Percentiles rank a stretch among this genome's conserved stretches.
These are phyloP conservation scores for Aspergillus leporis DNA, from an alignment of 495 filamentous ascomycete genomes.

Conservation along the genomic window DNA sequence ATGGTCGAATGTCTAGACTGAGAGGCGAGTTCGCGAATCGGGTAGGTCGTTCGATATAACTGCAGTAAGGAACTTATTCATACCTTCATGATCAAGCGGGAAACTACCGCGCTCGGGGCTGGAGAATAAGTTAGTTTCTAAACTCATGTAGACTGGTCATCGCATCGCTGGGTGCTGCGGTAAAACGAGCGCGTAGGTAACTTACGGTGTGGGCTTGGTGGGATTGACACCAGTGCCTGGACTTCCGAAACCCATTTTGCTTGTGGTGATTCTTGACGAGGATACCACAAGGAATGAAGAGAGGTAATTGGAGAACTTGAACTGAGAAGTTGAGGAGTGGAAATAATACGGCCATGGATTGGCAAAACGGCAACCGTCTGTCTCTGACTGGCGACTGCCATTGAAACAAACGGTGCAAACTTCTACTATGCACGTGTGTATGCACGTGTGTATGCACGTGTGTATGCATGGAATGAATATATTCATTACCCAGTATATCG, in stretches of 20 bases:
- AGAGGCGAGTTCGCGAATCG: background rate
- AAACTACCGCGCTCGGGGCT: constrained; percentile 96
- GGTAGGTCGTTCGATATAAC: background rate
- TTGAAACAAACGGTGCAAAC: constrained; percentile 3
- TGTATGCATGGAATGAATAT: too few species aligned
- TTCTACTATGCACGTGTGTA: background rate
- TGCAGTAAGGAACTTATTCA: background rate
- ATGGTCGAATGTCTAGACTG: background rate
- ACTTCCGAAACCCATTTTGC: constrained; percentile 65
- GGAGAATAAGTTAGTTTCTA: constrained; percentile 5
- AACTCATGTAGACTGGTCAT: background rate
- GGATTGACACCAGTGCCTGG: constrained; percentile 71
- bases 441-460: too few species aligned
- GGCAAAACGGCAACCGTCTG: background rate
- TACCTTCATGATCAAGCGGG: constrained; percentile 93
- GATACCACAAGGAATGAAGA: background rate
- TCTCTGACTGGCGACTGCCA: background rate
- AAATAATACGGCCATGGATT: constrained; percentile 4
- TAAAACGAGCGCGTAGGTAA: constrained; percentile 18
- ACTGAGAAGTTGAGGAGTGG: background rate
- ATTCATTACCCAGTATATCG: too few species aligned
- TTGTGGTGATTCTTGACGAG: background rate
- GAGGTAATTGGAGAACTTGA: background rate
- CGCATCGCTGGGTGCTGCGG: background rate
- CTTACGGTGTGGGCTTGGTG: constrained; percentile 77